These are phyloP conservation scores for Cadophora sp. DNA, from an alignment of 2,329 filamentous ascomycete species.

Conservation along the genomic window DNA sequence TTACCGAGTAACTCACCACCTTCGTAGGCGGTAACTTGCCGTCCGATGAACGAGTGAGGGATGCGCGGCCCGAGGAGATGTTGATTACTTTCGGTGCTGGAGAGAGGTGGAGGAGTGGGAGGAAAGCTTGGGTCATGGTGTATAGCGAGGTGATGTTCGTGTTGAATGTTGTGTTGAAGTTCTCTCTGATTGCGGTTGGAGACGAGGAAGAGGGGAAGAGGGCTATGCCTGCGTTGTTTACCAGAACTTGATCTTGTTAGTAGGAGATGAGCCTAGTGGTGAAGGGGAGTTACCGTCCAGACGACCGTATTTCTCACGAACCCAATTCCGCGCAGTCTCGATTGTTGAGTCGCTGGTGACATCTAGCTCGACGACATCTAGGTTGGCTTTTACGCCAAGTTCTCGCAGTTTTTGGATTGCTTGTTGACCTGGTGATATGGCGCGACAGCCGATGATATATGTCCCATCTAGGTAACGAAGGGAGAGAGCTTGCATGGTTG, in stretches of 20 bases:
- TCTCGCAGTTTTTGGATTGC: conserved; percentile 40
- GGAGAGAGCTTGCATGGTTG: conserved; percentile 44
- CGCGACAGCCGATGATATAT: conserved; percentile 45
- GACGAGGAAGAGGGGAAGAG: conserved; percentile 39
- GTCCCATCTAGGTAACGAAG: conserved; percentile 36
- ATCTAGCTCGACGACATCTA: conserved; percentile 43
- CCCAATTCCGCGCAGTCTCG: conserved; percentile 30
- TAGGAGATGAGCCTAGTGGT: too few species aligned
- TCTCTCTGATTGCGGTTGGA: conserved; percentile 45
- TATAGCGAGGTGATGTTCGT: conserved; percentile 54
- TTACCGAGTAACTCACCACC: conserved; percentile 46
- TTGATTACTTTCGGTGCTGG: conserved; percentile 45
- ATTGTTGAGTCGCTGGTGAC: conserved; percentile 43
- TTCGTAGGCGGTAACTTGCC: conserved; percentile 43
- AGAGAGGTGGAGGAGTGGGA: conserved; percentile 42
- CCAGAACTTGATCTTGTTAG: conserved; percentile 44
- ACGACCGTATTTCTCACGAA: conserved; percentile 37
- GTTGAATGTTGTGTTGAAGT: conserved; percentile 46
- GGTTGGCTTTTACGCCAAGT: conserved; percentile 30
- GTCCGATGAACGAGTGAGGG: conserved; percentile 34
- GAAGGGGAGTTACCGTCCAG: conserved; percentile 39
- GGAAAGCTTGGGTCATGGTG: conserved; percentile 44
- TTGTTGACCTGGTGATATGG: conserved; percentile 38
- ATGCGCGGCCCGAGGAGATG: conserved; percentile 45
- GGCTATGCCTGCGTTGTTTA: conserved; percentile 51